Conservation (phyloP, 208 protist species). For the Polymyxa betae region DNA sequence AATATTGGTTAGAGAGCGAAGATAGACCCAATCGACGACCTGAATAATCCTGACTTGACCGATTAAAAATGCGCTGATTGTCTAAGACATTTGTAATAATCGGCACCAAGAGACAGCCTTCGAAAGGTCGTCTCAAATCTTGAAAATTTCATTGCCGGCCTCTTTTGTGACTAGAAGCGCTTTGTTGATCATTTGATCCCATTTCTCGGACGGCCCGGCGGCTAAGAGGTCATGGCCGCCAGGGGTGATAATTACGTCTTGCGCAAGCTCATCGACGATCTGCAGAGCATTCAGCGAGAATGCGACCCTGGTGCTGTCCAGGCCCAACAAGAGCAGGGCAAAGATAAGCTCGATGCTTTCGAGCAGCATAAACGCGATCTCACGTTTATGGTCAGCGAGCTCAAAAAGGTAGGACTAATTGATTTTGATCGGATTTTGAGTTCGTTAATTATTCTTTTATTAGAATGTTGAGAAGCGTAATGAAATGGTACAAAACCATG, state of each 20-base stretch:
- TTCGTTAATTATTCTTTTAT: neutral
- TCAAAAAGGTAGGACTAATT: conserved; percentile 36
- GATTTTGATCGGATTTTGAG: neutral
- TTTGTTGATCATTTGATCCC: too few species aligned
- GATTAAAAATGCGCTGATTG: too few species aligned
- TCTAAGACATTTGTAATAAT: too few species aligned
- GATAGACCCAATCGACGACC: too few species aligned
- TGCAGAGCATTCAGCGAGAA: conserved; percentile 49
- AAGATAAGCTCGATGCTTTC: conserved; percentile 40
- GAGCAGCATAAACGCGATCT: conserved; percentile 8
- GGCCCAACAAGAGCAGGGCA: conserved; percentile 1
- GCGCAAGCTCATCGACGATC: conserved; percentile 33
- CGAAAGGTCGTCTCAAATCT: too few species aligned
- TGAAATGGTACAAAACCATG: conserved; percentile 34
- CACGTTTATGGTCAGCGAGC: conserved; percentile 36
- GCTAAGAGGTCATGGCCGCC: neutral
- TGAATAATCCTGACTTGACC: too few species aligned
- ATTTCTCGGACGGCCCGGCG: too few species aligned
- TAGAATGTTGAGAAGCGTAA: conserved; percentile 50
- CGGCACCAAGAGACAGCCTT: too few species aligned
- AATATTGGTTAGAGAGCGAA: neutral
- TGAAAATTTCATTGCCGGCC: too few species aligned
- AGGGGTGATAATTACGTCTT: neutral
- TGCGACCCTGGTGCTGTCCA: conserved; percentile 27
- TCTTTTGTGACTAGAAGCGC: too few species aligned